Evolutionary conservation across 83 land plant genomes (phyloP).

Genomic region (Picea abies): DNA sequence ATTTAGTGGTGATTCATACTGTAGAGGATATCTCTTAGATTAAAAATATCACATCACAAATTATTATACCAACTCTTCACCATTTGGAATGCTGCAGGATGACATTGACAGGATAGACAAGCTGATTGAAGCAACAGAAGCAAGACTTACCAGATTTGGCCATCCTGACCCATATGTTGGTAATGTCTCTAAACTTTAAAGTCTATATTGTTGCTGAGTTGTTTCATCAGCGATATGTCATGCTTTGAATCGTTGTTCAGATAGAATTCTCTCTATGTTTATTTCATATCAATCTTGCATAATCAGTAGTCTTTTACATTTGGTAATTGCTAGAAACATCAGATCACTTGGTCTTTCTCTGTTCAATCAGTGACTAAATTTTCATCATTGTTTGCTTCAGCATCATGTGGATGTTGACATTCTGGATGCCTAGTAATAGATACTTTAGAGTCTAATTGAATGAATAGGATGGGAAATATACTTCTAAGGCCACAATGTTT

Average conservation of each 20-base stretch:
- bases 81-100: slow-evolving; percentile 10
- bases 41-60: neutral
- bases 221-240: neutral
- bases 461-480: too few relatives aligned
- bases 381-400: neutral
- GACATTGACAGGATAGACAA: slow-evolving; percentile 10
- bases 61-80: neutral
- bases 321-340: neutral
- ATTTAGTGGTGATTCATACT: neutral
- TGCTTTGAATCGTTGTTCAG: neutral
- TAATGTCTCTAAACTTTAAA: neutral
- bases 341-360: neutral
- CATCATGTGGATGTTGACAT: neutral
- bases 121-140: slow-evolving; percentile 13
- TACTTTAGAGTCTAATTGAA: too few relatives aligned
- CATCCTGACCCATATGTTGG: slow-evolving; percentile 18
- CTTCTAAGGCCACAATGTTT: too few relatives aligned
- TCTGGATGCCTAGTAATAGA: neutral
- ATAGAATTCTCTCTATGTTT: neutral
- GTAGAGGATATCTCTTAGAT: neutral
- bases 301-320: neutral
- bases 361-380: neutral
- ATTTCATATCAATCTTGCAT: neutral
- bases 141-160: slow-evolving; percentile 7
- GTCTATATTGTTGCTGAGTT: neutral